These are phyloP conservation scores for Cryptosporidium meleagridis DNA, from an alignment of 169 alveolate genomes.

Conservation along the genomic window DNA sequence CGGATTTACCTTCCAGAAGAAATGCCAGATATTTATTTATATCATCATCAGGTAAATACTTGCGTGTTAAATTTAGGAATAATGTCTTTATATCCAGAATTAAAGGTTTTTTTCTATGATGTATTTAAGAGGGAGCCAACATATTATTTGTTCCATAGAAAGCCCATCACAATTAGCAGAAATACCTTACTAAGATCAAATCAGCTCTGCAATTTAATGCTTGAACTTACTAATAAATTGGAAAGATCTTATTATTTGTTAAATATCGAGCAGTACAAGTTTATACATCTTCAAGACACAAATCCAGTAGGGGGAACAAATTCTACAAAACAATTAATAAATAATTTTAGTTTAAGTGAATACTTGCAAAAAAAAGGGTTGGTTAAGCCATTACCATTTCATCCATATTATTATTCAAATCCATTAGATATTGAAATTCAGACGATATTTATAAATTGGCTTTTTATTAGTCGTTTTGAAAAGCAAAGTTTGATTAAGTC, in stretches of 20 bases:
- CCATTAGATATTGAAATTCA: conserved; percentile 14
- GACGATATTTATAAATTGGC: conserved; percentile 2
- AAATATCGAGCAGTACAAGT: not conserved
- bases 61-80: conserved; percentile 45
- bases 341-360: not conserved
- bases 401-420: conserved; percentile 41
- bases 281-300: not conserved
- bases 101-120: conserved; percentile 44
- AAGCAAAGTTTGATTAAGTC: not conserved
- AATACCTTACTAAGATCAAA: conserved; percentile 50
- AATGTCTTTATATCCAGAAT: conserved; percentile 60
- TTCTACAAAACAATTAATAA: not conserved
- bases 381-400: conserved; percentile 30
- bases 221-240: conserved; percentile 4
- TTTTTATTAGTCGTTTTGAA: not conserved
- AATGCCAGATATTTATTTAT: conserved; percentile 69
- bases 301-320: not conserved
- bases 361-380: not conserved
- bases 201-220: conserved; percentile 64
- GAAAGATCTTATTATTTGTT: conserved; percentile 36
- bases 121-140: conserved; percentile 1
- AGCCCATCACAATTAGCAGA: conserved; percentile 25
- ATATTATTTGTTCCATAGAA: conserved; percentile 59
- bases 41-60: conserved; percentile 21
- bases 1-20: conserved; percentile 52